These are phyloP conservation scores for Ampelocalamus luodianensis DNA, from an alignment of 176 grass and related monocot species.

Conservation along the genomic window DNA sequence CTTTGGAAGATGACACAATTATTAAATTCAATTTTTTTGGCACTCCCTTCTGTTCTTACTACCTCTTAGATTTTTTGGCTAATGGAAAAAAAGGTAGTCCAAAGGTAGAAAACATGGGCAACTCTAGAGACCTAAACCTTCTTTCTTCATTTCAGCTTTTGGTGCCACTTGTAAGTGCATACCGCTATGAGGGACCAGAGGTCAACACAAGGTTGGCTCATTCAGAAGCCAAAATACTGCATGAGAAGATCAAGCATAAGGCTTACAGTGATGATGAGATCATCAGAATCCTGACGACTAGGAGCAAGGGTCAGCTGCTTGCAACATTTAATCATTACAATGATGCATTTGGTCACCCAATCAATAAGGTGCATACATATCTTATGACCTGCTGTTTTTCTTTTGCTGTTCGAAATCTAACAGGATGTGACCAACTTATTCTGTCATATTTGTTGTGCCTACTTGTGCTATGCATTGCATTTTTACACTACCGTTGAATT, in stretches of 20 bases:
- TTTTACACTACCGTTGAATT: neutral
- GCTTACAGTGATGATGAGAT: conserved; percentile 80
- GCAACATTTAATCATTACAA: conserved; percentile 89
- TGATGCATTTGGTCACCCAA: conserved; percentile 72
- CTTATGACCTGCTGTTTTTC: neutral
- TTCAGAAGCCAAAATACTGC: conserved; percentile 86
- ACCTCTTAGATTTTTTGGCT: neutral
- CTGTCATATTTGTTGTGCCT: neutral
- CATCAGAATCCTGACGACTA: conserved; percentile 79
- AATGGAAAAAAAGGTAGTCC: neutral
- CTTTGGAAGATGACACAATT: neutral
- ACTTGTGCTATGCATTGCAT: neutral
- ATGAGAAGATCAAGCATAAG: conserved; percentile 84
- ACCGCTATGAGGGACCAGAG: conserved; percentile 76
- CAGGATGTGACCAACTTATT: neutral
- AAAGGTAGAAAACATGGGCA: neutral
- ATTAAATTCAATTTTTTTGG: neutral
- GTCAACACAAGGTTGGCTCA: conserved; percentile 75
- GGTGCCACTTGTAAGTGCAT: conserved; percentile 81
- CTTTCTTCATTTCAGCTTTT: conserved; percentile 64
- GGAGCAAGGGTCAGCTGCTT: conserved; percentile 87
- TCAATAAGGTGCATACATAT: conserved; percentile 72
- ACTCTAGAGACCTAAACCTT: neutral
- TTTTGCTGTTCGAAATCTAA: neutral
- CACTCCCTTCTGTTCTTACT: neutral